A percentile compares a stretch with the other conserved stretches of the same genome.
These are phyloP conservation scores for Amaranthus tricolor DNA, from an alignment of 179 eudicot genomes.

Conservation along the genomic window DNA sequence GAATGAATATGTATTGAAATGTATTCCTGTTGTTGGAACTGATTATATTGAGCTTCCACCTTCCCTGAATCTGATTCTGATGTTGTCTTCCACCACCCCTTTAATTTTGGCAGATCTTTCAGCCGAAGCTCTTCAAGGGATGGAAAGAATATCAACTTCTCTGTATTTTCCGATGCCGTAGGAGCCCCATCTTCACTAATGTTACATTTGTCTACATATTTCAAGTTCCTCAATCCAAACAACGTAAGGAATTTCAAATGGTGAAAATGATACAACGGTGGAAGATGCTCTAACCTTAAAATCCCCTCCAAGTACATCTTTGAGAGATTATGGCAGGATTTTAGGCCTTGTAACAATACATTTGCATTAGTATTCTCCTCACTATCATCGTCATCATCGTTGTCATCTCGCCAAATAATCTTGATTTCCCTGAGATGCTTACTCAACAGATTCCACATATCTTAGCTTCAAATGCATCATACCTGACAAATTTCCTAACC, in stretches of 20 bases:
- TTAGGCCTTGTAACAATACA: background rate
- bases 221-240: background rate
- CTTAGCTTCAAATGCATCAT: no score
- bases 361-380: background rate
- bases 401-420: no score
- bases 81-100: constrained; percentile 2
- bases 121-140: background rate
- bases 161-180: background rate
- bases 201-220: background rate
- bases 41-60: no score
- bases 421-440: no score
- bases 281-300: background rate
- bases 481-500: no score
- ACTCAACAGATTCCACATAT: no score
- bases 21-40: no score
- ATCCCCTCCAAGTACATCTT: background rate
- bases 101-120: no score
- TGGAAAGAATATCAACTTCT: background rate
- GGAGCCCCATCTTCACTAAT: background rate
- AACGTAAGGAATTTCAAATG: background rate
- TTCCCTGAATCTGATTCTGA: background rate
- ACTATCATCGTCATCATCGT: no score
- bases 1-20: no score
- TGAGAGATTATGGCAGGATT: constrained; percentile 21
- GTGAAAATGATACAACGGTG: background rate